A percentile compares a stretch with the other conserved stretches of the same genome.
phyloP scores from a whole-genome alignment of 768 basidiomycete genomes.

The Megacollybia marginata region DNA sequence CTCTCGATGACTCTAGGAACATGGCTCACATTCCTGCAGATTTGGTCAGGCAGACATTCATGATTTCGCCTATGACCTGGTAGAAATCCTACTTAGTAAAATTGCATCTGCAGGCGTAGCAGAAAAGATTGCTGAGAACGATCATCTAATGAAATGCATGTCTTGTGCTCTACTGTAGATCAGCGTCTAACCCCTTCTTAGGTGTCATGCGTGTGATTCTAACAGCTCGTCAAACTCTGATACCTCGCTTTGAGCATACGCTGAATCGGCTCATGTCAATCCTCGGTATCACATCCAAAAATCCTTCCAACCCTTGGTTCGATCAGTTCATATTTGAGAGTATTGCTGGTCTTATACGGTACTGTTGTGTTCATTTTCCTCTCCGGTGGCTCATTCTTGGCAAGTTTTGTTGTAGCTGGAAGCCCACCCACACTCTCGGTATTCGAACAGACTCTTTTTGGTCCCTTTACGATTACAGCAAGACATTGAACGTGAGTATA shows the following conservation, averaged over 20 bases:
- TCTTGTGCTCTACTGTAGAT: background rate
- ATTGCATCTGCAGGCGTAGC: conserved; percentile 76
- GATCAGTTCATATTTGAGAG: conserved; percentile 98
- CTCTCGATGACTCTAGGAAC: background rate
- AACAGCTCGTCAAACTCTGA: conserved; percentile 75
- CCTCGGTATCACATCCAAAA: conserved; percentile 83
- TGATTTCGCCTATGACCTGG: conserved; percentile 68
- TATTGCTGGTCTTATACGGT: conserved; percentile 90
- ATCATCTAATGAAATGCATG: conserved; percentile 93
- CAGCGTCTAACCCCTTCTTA: conserved; percentile 21
- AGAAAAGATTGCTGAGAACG: conserved; percentile 94
- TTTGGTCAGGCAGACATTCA: conserved; percentile 86
- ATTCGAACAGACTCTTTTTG: conserved; percentile 81
- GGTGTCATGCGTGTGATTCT: conserved; percentile 92
- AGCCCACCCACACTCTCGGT: conserved; percentile 56
- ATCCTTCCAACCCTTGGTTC: conserved; percentile 96
- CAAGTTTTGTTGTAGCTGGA: conserved; percentile 74
- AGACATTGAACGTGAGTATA: conserved; percentile 81
- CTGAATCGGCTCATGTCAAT: conserved; percentile 75
- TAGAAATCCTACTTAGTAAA: conserved; percentile 66
- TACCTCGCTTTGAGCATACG: conserved; percentile 54
- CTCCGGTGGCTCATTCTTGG: conserved; percentile 1
- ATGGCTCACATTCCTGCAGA: conserved; percentile 28
- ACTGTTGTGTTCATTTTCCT: conserved; percentile 1
- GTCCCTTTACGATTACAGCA: conserved; percentile 82